Conservation (phyloP, 176 grass and related monocot genomes). For the Rhipidocladum racemiflorum region DNA sequence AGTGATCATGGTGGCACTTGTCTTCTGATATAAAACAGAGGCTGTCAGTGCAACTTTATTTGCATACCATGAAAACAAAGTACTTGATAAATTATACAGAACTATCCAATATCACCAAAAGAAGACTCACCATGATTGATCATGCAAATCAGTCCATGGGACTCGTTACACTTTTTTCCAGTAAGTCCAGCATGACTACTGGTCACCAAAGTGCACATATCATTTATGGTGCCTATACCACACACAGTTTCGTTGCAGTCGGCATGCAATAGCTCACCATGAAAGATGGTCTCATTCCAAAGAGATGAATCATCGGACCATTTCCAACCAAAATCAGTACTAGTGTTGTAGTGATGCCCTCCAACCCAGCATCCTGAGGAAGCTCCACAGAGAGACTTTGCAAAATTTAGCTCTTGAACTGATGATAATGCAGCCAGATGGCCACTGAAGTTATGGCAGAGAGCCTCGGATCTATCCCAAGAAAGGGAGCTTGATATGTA, state of each 20-base stretch:
- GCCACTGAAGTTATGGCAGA: slow-evolving; percentile 52
- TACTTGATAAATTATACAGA: background rate
- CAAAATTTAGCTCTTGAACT: slow-evolving; percentile 62
- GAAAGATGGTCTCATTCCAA: slow-evolving; percentile 48
- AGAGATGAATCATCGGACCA: slow-evolving; percentile 51
- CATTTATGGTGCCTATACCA: slow-evolving; percentile 26
- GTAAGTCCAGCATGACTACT: slow-evolving; percentile 31
- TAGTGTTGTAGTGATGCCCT: slow-evolving; percentile 42
- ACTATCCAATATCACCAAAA: background rate
- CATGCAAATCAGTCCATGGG: slow-evolving; percentile 81
- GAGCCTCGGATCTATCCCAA: slow-evolving; percentile 59
- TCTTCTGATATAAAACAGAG: slow-evolving; percentile 32
- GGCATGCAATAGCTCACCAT: background rate
- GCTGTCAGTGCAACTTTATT: background rate
- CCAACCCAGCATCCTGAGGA: slow-evolving; percentile 78
- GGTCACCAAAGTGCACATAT: slow-evolving; percentile 57
- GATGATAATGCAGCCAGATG: slow-evolving; percentile 69
- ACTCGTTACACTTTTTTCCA: slow-evolving; percentile 57
- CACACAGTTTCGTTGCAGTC: slow-evolving; percentile 46
- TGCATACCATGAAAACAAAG: background rate
- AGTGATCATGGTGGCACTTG: slow-evolving; percentile 59
- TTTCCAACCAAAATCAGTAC: slow-evolving; percentile 44
- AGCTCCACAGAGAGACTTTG: slow-evolving; percentile 47
- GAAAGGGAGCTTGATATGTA: slow-evolving; percentile 49
- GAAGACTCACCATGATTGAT: slow-evolving; percentile 54